Percentiles rank a stretch among this genome's conserved stretches.
phyloP scores from a whole-genome alignment of 306 rosid species.

The Citrullus mucosospermus region DNA sequence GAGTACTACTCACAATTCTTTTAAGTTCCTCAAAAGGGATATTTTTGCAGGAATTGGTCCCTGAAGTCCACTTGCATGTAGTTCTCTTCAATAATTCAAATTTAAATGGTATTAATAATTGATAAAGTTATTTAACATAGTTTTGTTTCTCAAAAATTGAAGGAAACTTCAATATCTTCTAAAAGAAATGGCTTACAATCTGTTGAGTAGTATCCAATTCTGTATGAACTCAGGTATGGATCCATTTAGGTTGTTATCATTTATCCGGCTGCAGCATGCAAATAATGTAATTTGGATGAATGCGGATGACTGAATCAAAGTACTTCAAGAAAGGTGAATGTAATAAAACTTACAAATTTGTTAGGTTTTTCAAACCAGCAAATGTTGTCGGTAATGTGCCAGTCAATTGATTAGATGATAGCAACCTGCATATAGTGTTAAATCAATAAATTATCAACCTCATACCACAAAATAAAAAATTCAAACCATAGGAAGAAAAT shows the following conservation, averaged over 20 bases:
- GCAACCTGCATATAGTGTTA: slow-evolving; percentile 29
- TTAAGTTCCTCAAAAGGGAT: slow-evolving; percentile 42
- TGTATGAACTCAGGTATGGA: slow-evolving; percentile 60
- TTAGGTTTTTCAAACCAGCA: slow-evolving; percentile 36
- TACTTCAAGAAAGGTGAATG: slow-evolving; percentile 4
- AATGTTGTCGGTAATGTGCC: slow-evolving; percentile 53
- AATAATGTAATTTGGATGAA: slow-evolving; percentile 8
- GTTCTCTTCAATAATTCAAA: slow-evolving; percentile 42
- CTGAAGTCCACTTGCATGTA: slow-evolving; percentile 78
- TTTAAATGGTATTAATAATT: slow-evolving; percentile 11
- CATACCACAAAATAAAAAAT: background rate
- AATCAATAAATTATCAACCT: slow-evolving; percentile 8
- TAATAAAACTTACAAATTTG: slow-evolving; percentile 42
- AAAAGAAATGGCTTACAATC: slow-evolving; percentile 50
- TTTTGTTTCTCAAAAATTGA: background rate
- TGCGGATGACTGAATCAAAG: background rate
- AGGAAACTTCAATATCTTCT: slow-evolving; percentile 1
- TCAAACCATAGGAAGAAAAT: background rate
- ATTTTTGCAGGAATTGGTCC: slow-evolving; percentile 70
- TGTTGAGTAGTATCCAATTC: slow-evolving; percentile 45
- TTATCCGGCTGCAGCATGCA: slow-evolving; percentile 58
- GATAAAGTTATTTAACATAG: background rate
- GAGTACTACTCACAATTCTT: slow-evolving; percentile 40
- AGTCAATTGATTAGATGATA: slow-evolving; percentile 64
- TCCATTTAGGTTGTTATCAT: slow-evolving; percentile 59